Conservation (phyloP, 257 asterid genomes). For the Solanum sitiens region DNA sequence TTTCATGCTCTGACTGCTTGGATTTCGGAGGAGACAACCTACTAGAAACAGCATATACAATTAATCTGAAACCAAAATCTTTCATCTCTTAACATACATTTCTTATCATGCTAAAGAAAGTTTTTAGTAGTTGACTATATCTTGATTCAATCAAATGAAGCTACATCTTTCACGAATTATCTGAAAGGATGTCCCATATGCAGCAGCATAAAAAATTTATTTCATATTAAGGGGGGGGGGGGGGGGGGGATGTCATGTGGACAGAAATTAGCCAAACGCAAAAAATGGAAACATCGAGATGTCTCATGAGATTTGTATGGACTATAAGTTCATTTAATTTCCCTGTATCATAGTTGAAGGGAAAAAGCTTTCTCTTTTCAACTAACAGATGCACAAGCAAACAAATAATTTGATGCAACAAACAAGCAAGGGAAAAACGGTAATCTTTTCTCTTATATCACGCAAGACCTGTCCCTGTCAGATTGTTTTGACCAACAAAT, state of each 20-base stretch:
- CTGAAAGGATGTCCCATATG: background rate
- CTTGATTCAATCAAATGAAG: background rate
- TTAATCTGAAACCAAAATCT: background rate
- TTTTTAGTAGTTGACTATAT: background rate
- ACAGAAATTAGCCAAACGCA: background rate
- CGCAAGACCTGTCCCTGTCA: background rate
- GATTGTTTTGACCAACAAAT: background rate
- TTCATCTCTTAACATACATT: background rate
- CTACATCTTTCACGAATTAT: background rate
- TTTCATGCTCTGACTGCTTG: background rate
- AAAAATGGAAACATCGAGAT: background rate
- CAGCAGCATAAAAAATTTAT: background rate
- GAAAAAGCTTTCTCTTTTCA: background rate
- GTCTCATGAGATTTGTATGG: background rate
- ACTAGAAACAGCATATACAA: background rate
- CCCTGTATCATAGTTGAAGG: background rate
- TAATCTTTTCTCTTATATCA: background rate
- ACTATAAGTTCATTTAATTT: background rate
- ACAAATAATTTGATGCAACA: background rate
- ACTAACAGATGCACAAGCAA: background rate
- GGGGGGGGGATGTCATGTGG: background rate
- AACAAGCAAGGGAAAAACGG: background rate
- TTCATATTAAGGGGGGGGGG: background rate
- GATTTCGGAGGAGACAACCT: background rate
- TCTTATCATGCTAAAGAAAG: background rate